Percentiles rank a stretch among this genome's conserved stretches.
These are phyloP conservation scores for Metarhizium rileyi DNA, from an alignment of 2,329 filamentous ascomycete species.

Conservation along the genomic window DNA sequence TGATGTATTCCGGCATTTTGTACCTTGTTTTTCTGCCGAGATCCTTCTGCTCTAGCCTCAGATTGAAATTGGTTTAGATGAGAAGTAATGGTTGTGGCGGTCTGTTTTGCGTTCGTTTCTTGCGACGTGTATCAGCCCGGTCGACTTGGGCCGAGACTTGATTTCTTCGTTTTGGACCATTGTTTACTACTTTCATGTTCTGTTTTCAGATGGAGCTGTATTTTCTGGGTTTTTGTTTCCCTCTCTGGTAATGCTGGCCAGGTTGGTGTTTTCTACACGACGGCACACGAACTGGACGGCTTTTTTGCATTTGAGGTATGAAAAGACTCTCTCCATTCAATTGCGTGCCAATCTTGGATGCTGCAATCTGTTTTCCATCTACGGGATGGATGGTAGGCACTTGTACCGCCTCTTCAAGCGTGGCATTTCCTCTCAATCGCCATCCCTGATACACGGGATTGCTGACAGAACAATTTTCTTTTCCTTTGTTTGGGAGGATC, in stretches of 20 bases:
- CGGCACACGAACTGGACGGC: background rate
- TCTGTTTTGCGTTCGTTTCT: background rate
- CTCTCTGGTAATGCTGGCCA: background rate
- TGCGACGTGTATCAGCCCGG: background rate
- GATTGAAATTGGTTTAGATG: background rate
- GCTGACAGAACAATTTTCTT: slow-evolving; percentile 6
- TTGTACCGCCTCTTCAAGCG: background rate
- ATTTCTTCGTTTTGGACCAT: background rate
- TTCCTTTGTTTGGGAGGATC: slow-evolving; percentile 11
- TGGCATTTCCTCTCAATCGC: background rate
- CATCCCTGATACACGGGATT: background rate
- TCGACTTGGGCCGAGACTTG: slow-evolving; percentile 3
- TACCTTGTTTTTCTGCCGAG: background rate
- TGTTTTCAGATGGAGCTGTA: background rate
- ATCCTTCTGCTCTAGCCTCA: background rate
- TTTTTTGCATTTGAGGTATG: background rate
- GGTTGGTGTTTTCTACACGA: background rate
- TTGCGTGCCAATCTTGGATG: background rate
- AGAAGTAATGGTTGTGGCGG: background rate
- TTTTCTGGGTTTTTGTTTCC: background rate
- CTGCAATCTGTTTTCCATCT: background rate
- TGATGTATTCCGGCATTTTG: background rate
- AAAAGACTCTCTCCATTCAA: background rate
- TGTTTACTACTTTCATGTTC: background rate
- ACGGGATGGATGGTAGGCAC: background rate